Conservation (phyloP, 2,329 filamentous ascomycete genomes). For the Monilinia laxa region DNA sequence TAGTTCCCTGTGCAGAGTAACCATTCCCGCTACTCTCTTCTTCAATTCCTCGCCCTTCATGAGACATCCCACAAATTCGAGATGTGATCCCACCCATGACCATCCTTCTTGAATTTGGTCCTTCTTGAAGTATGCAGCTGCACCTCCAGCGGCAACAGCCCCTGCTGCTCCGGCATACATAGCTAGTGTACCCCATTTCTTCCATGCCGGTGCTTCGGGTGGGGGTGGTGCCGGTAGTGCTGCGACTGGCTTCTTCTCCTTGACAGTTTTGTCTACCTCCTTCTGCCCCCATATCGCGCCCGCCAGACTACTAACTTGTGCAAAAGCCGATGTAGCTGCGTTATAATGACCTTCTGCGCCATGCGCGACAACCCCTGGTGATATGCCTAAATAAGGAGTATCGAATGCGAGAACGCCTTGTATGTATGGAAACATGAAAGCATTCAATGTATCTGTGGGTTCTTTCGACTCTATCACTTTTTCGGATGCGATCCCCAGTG, state of each 20-base stretch:
- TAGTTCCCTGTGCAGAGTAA: conserved; percentile 62
- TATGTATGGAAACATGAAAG: conserved; percentile 89
- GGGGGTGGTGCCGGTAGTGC: conserved; percentile 44
- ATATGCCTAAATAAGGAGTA: conserved; percentile 84
- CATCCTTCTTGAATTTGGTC: conserved; percentile 75
- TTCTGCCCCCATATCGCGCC: conserved; percentile 64
- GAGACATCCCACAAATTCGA: conserved; percentile 90
- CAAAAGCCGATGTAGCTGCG: conserved; percentile 67
- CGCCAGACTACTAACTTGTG: conserved; percentile 63
- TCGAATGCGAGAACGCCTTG: conserved; percentile 91
- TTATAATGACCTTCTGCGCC: conserved; percentile 85
- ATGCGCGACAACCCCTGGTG: conserved; percentile 79
- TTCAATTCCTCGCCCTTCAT: conserved; percentile 80
- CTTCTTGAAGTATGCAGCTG: conserved; percentile 81
- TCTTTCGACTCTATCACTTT: conserved; percentile 30
- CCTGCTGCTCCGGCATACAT: conserved; percentile 83
- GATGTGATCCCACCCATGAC: conserved; percentile 82
- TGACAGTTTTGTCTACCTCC: conserved; percentile 39
- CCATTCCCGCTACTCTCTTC: conserved; percentile 67
- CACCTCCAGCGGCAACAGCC: conserved; percentile 76
- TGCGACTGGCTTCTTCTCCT: conserved; percentile 42
- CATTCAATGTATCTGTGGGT: conserved; percentile 43
- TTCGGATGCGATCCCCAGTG: conserved; percentile 61
- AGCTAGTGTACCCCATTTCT: conserved; percentile 79
- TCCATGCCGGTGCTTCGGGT: conserved; percentile 58